phyloP scores from a whole-genome alignment of 257 asterid species.

The Ligustrum vulgare region DNA sequence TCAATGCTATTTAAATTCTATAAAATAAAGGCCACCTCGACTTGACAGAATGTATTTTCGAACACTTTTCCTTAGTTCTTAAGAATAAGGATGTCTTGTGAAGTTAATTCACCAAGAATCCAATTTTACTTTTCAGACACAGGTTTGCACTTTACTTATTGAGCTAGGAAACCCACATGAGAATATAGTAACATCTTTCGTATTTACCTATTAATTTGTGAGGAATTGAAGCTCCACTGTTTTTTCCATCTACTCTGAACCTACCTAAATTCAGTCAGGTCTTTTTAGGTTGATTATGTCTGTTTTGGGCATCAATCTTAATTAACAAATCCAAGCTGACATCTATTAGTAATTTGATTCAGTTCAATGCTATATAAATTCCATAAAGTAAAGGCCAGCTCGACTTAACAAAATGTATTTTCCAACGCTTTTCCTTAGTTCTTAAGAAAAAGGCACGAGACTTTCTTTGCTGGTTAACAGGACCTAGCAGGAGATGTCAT shows the following conservation, averaged over 20 bases:
- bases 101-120: too few species aligned
- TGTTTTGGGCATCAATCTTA: too few species aligned
- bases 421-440: not conserved
- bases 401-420: not conserved
- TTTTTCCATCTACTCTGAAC: not conserved
- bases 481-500: slow-evolving; percentile 81
- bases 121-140: not conserved
- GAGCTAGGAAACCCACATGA: too few species aligned
- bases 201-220: not conserved
- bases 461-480: slow-evolving; percentile 40
- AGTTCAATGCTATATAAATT: not conserved
- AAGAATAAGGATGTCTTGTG: too few species aligned
- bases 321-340: too few species aligned
- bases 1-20: not conserved
- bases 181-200: not conserved
- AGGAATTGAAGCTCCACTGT: not conserved
- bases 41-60: too few species aligned
- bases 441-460: not conserved
- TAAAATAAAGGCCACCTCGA: not conserved
- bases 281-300: not conserved
- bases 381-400: not conserved
- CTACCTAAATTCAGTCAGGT: not conserved
- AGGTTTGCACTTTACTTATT: too few species aligned
- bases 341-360: not conserved
- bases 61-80: too few species aligned